Evolutionary conservation across 768 basidiomycete genomes (phyloP).

Genomic region (Calocera cornea): DNA sequence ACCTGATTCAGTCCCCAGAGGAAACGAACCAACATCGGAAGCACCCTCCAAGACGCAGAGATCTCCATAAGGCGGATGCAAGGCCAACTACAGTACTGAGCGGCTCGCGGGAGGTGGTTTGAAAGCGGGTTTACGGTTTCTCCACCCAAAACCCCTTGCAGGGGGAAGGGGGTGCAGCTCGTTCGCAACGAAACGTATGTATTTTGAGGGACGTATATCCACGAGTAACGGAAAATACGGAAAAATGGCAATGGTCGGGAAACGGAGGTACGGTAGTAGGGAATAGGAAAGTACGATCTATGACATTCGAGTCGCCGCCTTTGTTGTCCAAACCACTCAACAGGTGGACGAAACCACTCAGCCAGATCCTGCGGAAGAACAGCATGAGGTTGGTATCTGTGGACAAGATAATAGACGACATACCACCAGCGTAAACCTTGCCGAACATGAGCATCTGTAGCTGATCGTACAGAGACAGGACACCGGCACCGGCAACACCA

Average conservation of each 20-base stretch:
- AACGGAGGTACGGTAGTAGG: not conserved
- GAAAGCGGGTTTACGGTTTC: too few relatives aligned
- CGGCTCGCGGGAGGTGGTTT: too few relatives aligned
- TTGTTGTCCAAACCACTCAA: not conserved
- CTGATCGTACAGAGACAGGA: constrained; percentile 97
- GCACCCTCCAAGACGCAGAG: too few relatives aligned
- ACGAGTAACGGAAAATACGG: not conserved
- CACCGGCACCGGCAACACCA: constrained; percentile 99
- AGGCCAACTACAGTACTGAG: too few relatives aligned
- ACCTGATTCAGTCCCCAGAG: too few relatives aligned
- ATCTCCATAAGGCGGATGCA: too few relatives aligned
- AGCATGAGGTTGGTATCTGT: not conserved
- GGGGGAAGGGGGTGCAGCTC: too few relatives aligned
- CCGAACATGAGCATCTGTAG: constrained; percentile 91
- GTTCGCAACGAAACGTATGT: not conserved
- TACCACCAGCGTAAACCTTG: constrained; percentile 97
- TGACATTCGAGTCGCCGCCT: not conserved
- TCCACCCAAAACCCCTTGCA: too few relatives aligned
- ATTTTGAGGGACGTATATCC: not conserved
- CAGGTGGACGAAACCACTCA: constrained; percentile 21
- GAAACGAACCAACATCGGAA: too few relatives aligned
- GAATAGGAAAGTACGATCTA: not conserved
- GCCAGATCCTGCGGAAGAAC: constrained; percentile 27
- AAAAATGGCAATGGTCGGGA: not conserved
- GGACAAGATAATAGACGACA: constrained; percentile 17